Percentiles rank a stretch among this genome's conserved stretches.
Evolutionary conservation across 257 asterid species (phyloP).

Genomic region (Mitragyna speciosa): DNA sequence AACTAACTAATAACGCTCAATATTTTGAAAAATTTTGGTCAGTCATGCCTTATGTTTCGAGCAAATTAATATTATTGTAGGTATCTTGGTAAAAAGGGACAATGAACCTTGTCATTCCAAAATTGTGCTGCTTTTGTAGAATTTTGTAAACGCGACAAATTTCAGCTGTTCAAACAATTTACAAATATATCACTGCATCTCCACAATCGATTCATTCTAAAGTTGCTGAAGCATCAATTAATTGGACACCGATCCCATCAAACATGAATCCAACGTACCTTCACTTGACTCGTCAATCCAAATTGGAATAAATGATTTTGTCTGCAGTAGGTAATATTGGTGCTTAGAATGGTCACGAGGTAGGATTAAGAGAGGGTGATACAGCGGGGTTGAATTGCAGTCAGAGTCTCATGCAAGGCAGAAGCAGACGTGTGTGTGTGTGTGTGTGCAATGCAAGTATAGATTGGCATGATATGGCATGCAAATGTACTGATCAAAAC

Average conservation of each 20-base stretch:
- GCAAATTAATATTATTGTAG: too few relatives aligned
- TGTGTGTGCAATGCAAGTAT: conserved; percentile 25
- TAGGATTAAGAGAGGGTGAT: not conserved
- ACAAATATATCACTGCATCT: too few relatives aligned
- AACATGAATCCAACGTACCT: not conserved
- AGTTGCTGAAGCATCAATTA: not conserved
- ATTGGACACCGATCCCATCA: not conserved
- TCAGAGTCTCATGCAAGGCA: not conserved
- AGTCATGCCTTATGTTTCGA: too few relatives aligned
- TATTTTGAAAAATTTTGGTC: too few relatives aligned
- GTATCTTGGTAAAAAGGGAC: too few relatives aligned
- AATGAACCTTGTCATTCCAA: too few relatives aligned
- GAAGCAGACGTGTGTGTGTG: not conserved
- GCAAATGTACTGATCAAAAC: conserved; percentile 37
- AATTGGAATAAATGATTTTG: not conserved
- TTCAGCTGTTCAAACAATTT: not conserved
- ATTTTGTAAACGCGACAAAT: not conserved
- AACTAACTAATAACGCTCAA: too few relatives aligned
- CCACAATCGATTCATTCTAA: not conserved
- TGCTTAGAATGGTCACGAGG: not conserved
- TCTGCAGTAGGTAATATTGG: not conserved
- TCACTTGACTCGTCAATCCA: not conserved
- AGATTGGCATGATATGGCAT: conserved; percentile 42
- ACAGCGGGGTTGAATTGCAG: not conserved
- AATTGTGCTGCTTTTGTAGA: too few relatives aligned